phyloP scores from a whole-genome alignment of 352 stramenopile species.

The Globisporangium iwayamae region DNA sequence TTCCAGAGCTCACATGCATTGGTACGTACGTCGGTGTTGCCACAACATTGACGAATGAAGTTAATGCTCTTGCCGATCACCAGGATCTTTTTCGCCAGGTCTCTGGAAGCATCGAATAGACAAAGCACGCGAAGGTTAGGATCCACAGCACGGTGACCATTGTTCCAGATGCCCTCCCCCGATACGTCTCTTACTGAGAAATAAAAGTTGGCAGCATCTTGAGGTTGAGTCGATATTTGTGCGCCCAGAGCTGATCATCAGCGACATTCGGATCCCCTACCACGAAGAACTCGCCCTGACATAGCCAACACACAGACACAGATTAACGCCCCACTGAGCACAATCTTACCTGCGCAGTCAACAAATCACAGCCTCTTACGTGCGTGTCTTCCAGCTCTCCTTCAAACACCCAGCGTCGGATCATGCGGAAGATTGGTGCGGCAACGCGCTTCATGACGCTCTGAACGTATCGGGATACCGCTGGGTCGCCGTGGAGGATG shows the following conservation, averaged over 20 bases:
- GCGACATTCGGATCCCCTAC: slow-evolving; percentile 62
- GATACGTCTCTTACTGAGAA: slow-evolving; percentile 44
- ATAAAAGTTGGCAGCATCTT: slow-evolving; percentile 89
- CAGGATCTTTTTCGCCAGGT: slow-evolving; percentile 92
- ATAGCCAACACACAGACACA: not conserved
- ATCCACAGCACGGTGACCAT: not conserved
- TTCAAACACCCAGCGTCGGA: slow-evolving; percentile 87
- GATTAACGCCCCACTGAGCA: too few species aligned
- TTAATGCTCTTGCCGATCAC: slow-evolving; percentile 98
- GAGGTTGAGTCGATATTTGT: slow-evolving; percentile 82
- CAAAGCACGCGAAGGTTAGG: not conserved
- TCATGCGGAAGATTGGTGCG: slow-evolving; percentile 84
- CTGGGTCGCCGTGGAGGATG: slow-evolving; percentile 88
- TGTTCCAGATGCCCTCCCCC: not conserved
- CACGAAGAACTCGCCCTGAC: slow-evolving; percentile 86
- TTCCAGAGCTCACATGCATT: not conserved
- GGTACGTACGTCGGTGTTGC: slow-evolving; percentile 78
- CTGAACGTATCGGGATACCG: slow-evolving; percentile 66
- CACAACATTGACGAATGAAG: slow-evolving; percentile 96
- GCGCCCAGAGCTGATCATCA: slow-evolving; percentile 81
- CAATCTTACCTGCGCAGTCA: not conserved
- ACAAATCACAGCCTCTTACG: slow-evolving; percentile 31
- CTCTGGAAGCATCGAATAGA: slow-evolving; percentile 26
- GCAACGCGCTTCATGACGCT: slow-evolving; percentile 77
- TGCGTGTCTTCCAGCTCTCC: slow-evolving; percentile 82